Base-by-base conservation (phyloP, 2,329 filamentous ascomycete genomes). In the Lecanicillium sp. region DNA sequence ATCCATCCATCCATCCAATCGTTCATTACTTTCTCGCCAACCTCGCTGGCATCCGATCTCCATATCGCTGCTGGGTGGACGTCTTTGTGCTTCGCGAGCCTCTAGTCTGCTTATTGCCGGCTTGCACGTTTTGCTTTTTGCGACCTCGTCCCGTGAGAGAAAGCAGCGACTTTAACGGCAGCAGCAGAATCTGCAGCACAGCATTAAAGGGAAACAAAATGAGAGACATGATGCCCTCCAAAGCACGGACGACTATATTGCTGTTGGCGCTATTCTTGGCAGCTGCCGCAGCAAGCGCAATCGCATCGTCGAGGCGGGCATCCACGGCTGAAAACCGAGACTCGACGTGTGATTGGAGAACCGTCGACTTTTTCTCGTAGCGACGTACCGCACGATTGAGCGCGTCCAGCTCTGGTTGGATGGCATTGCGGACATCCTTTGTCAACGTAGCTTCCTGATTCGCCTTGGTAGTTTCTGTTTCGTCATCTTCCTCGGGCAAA, bases 341-440 rank as follows among this genome's bases (percentile, higher is more conserved):
- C 47, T 95, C 87, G 3, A 80, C 85, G 52, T 90, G 82, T 39
- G 83, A 71, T 9, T 84, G 74, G 19, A 88, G 73, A 7, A 89
- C 68, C 1, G 82, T 82, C 4, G 83, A 79, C 51, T 88, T 85
- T 63, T 94, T 95, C 64, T 96, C 90, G 51, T 95, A 95, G 27
- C 87, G 79, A 15, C 90, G 76, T 32, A 96, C 83, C 4, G 90
- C 89, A 34, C 90, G 80, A 50, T 88, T 92, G 22, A 96, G 67
- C 0, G 87, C 85, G 51, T 95, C 89, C 5, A 96, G 71, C 43
- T 95, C 87, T 1, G 86, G 82, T 48, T 88, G 83, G 9, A 90
- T 68, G 19, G 68, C 65, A 43, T 75, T 76, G 30, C 78, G 74
- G 11, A 85, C 70, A 42, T 85, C 79, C 5, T 65, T 68, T 33